These are phyloP conservation scores for Populus pruinosa DNA, from an alignment of 345 rosid genomes.

Conservation along the genomic window DNA sequence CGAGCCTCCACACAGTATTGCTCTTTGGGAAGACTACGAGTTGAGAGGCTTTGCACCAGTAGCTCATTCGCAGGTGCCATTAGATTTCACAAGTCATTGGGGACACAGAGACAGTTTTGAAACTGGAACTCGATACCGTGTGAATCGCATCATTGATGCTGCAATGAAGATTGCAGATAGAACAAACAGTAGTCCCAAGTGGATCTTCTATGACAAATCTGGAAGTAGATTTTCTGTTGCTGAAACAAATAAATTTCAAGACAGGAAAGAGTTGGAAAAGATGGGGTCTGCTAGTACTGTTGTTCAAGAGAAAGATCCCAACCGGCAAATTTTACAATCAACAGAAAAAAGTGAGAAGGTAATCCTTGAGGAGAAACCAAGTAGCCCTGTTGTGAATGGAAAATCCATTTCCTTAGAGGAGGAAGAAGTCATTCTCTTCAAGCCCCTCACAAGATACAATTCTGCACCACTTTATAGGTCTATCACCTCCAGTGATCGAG, in stretches of 20 bases:
- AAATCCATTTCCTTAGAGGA: slow-evolving; percentile 59
- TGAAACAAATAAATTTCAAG: slow-evolving; percentile 13
- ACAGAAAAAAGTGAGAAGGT: slow-evolving; percentile 24
- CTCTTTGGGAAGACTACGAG: slow-evolving; percentile 93
- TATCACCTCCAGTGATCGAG: slow-evolving; percentile 21
- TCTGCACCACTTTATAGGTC: slow-evolving; percentile 66
- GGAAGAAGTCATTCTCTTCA: slow-evolving; percentile 92
- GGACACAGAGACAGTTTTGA: slow-evolving; percentile 38
- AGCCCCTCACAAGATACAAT: slow-evolving; percentile 79
- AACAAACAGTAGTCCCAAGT: slow-evolving; percentile 41
- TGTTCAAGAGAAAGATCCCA: slow-evolving; percentile 17
- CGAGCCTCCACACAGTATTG: slow-evolving; percentile 22
- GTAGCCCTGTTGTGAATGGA: slow-evolving; percentile 23
- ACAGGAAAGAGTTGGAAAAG: slow-evolving; percentile 17
- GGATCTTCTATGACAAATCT: slow-evolving; percentile 53
- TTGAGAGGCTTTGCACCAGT: slow-evolving; percentile 71
- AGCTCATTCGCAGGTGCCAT: slow-evolving; percentile 35
- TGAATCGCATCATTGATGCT: slow-evolving; percentile 49
- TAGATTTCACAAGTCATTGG: slow-evolving; percentile 56
- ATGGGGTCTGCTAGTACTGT: slow-evolving; percentile 1
- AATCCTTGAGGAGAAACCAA: slow-evolving; percentile 26
- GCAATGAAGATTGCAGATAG: slow-evolving; percentile 55
- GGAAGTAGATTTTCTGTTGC: slow-evolving; percentile 29
- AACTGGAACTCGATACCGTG: slow-evolving; percentile 47
- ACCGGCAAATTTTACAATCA: neutral